Base-by-base conservation (phyloP, 2,329 filamentous ascomycete species). In the Alternaria viburni region DNA sequence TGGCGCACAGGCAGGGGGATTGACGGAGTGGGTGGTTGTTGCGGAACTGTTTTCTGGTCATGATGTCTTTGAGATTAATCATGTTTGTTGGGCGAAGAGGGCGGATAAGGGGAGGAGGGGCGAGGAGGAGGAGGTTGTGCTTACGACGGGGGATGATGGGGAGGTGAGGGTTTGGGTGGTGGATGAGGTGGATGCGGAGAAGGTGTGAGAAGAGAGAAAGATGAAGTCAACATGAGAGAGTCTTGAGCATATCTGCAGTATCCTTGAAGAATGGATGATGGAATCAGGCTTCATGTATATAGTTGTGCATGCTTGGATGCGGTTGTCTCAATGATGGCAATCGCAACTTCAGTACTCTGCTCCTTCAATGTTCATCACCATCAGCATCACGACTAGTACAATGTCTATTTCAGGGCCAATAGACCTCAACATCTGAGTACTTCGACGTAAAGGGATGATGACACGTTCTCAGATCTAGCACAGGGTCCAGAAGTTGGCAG, bases 141-240 rank as follows among this genome's bases (percentile, higher is more conserved):
- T 98, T 19, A 96, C 91, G 15, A 97, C 94, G 0, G 96, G 95
- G 0, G 96, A 99, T 77, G 94, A 98, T 80, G 96, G 96, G 0
- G 85, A 91, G 56, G 91, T 97, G 26, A 90, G 91, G 74, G 89
- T 94, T 1, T 99, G 96, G 95, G 86, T 87, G 19, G 30, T 79
- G 59, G 75, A 79, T 15, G 51, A 56, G 6, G 58, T 11, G 4
- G 19, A 25, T 28, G 17, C n/a, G n/a, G n/a, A n/a, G n/a, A n/a
- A n/a, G n/a, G n/a, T n/a, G n/a, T n/a, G n/a, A n/a, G n/a, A n/a
- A n/a, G n/a, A n/a, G n/a, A n/a, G n/a, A n/a, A n/a, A n/a, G n/a
- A n/a, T n/a, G n/a, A n/a, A n/a, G n/a, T n/a, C n/a, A n/a, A n/a
- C n/a, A n/a, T n/a, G n/a, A n/a, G n/a, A n/a, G n/a, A n/a, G n/a